Evolutionary conservation across 257 asterid species (phyloP), one percentile per base, ranked within the genome.

Genomic region (Salvia hispanica): DNA sequence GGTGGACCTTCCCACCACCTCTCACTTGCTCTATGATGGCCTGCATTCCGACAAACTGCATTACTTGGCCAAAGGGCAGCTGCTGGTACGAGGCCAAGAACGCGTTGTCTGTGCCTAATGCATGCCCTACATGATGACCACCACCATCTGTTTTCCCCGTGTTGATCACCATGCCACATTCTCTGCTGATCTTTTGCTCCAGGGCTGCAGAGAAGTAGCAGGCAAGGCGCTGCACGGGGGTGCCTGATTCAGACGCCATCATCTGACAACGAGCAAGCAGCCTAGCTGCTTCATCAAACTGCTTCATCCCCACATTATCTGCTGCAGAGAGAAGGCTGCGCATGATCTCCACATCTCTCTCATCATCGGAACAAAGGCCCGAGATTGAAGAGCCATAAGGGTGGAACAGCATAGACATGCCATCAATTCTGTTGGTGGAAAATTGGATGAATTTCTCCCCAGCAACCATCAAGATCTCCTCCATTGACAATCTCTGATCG

Each of bases 361-460:
- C 61, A 12, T 83, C 89, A 9, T 84, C 79, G 10, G 66, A 14
- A 0, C 86, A 72, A 6, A 85, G 81, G 56, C 82, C 86, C 0
- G 87, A 44, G 15, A 77, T 70, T 9, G 84, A 74, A 2, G 85
- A 75, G 52, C 78, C 78, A 48, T 88, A 85, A 7, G 92, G 90
- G 52, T 85, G 87, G 51, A 82, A 76, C 44, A 79, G 70, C 85
- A 62, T 64, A 18, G 93, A 80, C 42, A 82, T 60, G 10, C 86
- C 89, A 42, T 86, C 89, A 6, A 61, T 54, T 34, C 58, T 78
- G 67, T 71, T 80, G 64, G 89, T 74, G 62, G 84, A 82, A 66
- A 78, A 84, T 7, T 81, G 87, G 52, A 85, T 76, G 84, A 75
- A 88, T 52, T 80, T 81, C 66, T 84, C 89, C 47, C 89, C 93